Evolutionary conservation across 2,329 filamentous ascomycete genomes (phyloP).

Genomic region (Microcera coccophila): DNA sequence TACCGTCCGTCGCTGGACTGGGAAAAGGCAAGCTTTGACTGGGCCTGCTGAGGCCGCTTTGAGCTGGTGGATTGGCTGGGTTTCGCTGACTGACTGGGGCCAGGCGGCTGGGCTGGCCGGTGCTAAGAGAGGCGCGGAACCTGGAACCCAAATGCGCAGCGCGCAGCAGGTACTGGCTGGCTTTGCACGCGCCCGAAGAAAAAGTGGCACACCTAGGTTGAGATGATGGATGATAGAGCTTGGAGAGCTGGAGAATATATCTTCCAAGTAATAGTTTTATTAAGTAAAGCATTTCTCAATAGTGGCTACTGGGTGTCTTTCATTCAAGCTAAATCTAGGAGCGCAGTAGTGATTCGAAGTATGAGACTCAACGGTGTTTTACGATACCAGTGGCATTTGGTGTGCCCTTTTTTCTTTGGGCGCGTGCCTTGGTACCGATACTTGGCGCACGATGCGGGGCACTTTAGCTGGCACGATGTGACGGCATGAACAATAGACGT

Average conservation of each 20-base stretch:
- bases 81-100: not conserved
- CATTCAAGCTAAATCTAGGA: conserved; percentile 2
- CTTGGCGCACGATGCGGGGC: conserved; percentile 27
- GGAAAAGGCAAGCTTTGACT: not conserved
- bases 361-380: too few species aligned
- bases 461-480: conserved; percentile 23
- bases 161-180: too few species aligned
- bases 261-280: too few species aligned
- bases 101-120: conserved; percentile 8
- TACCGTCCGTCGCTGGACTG: too few species aligned
- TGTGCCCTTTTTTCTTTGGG: too few species aligned
- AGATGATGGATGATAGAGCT: too few species aligned
- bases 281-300: too few species aligned
- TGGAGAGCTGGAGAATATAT: too few species aligned
- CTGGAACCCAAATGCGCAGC: conserved; percentile 1
- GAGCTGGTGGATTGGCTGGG: not conserved
- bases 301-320: not conserved
- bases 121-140: not conserved
- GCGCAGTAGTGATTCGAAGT: conserved; percentile 19
- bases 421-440: too few species aligned
- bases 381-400: too few species aligned
- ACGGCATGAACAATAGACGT: conserved; percentile 20
- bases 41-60: not conserved
- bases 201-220: not conserved
- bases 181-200: not conserved